Evolutionary conservation across 495 filamentous ascomycete genomes (phyloP), one percentile per base, ranked within the genome.

Genomic region (Daldinia loculata): DNA sequence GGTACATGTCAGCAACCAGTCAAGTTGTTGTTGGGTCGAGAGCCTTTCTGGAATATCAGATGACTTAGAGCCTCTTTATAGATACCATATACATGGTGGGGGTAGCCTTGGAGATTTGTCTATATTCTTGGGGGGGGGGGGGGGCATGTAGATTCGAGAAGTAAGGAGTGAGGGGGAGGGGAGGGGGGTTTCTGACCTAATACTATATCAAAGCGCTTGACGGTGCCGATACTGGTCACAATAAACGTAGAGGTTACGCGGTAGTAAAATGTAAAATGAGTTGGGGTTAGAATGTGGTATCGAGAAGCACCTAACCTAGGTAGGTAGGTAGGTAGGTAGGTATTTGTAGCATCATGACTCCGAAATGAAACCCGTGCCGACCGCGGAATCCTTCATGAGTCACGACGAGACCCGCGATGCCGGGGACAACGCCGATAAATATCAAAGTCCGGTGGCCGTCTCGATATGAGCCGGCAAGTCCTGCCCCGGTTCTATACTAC

Each of bases 171-270:
- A 17, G 1, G n/a, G n/a, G n/a, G n/a, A n/a, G n/a, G n/a, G n/a
- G n/a, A n/a, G n/a, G n/a, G n/a, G 43, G 26, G 60, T 60, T 69
- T 65, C 27, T 58, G 61, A 56, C 38, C 9, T 53, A 34, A 63
- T 45, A n/a, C n/a, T n/a, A n/a, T n/a, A 32, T 56, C 8, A 34
- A 6, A 29, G 5, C 27, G 27, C 27, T 29, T 29, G 27, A 6
- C 27, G 27, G 27, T 29, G 6, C 27, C 2, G 17, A 45, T 19
- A 22, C 6, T 4, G 17, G 2, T 45, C 17, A 9, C 6, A 7
- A 45, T 45, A 5, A 8, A 17, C 17, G n/a, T 4, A 22, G 41
- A 17, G 5, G 41, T 45, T 45, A 8, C 41, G 17, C 43, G 17
- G 43, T 12, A 9, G 6, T 17, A 45, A 45, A 45, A 22, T 11